phyloP scores from a whole-genome alignment of 176 grass and related monocot species.

The barley (Hordeum vulgare) region MorexV3_pseudomolecules_assembly NC_058522.1:577388469-577388968 shows the following conservation, averaged over 20 bases:
- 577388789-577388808: not conserved
- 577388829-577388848: not conserved
- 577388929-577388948: no score
- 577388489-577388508: conserved; percentile 38
- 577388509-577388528: conserved; percentile 79
- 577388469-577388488: not conserved
- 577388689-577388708: not conserved
- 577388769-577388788: not conserved
- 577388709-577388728: not conserved
- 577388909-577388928: no score
- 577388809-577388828: not conserved
- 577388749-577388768: not conserved
- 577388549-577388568: conserved; percentile 85
- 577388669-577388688: conserved; percentile 27
- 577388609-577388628: conserved; percentile 64
- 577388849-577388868: not conserved
- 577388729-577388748: not conserved
- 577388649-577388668: conserved; percentile 78
- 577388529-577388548: conserved; percentile 74
- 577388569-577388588: conserved; percentile 77
- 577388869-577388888: not conserved
- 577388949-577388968: no score
- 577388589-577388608: conserved; percentile 70
- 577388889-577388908: not conserved
- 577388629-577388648: conserved; percentile 81